These are phyloP conservation scores for Protomyces arabidopsidicola DNA, from an alignment of 1,139 yeast species.

Conservation along the genomic window DNA sequence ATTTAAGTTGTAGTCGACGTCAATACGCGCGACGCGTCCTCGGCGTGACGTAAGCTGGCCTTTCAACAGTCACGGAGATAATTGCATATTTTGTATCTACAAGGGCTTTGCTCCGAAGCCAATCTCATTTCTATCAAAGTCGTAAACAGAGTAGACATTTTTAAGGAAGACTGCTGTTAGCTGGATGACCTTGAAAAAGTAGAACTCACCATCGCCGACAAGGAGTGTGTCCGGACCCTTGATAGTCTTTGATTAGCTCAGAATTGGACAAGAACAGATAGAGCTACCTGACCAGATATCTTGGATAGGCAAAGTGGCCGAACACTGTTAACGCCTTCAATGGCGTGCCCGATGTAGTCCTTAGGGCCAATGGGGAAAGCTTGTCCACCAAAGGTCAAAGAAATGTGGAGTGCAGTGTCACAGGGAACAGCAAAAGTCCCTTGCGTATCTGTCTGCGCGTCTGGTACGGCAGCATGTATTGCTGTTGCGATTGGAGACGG, in stretches of 20 bases:
- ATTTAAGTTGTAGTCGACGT: too few relatives aligned
- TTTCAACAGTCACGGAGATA: too few relatives aligned
- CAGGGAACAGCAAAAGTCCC: conserved; percentile 53
- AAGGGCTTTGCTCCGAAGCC: conserved; percentile 47
- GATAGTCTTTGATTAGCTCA: conserved; percentile 33
- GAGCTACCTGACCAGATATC: conserved; percentile 48
- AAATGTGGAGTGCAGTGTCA: conserved; percentile 44
- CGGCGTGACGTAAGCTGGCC: too few relatives aligned
- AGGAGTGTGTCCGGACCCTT: conserved; percentile 43
- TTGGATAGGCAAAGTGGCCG: conserved; percentile 55
- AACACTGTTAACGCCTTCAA: conserved; percentile 43
- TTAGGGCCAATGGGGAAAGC: conserved; percentile 48
- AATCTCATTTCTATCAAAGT: conserved; percentile 48
- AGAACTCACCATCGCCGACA: conserved; percentile 47
- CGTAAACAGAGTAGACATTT: conserved; percentile 57
- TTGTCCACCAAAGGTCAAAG: conserved; percentile 45
- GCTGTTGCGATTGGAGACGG: conserved; percentile 54
- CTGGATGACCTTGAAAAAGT: not conserved
- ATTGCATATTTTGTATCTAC: too few relatives aligned
- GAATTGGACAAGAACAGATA: not conserved
- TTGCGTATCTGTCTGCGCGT: conserved; percentile 39
- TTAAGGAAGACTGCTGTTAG: conserved; percentile 47
- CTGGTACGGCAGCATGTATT: conserved; percentile 51
- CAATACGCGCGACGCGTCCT: too few relatives aligned
- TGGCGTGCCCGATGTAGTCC: conserved; percentile 50